A percentile compares a stretch with the other conserved stretches of the same genome.
phyloP scores from a whole-genome alignment of 352 stramenopile species.

The Peronosclerospora sorghi region DNA sequence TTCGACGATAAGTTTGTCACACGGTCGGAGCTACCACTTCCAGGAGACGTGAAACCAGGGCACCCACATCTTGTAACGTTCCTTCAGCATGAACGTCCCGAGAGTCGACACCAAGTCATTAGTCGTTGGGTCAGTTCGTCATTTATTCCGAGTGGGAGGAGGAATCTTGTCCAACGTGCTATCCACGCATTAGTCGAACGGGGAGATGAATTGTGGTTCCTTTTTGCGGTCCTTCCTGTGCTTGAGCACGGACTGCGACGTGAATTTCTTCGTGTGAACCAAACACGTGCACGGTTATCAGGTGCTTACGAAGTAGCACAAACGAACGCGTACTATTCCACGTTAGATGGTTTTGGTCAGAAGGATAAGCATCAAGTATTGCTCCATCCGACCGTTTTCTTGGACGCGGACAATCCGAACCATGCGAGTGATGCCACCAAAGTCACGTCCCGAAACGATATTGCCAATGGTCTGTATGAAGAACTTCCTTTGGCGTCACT shows the following conservation, averaged over 20 bases:
- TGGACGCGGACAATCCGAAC: conserved; percentile 1
- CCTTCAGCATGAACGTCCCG: conserved; percentile 2
- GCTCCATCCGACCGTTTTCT: conserved; percentile 28
- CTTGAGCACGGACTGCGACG: conserved; percentile 52
- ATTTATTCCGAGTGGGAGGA: conserved; percentile 35
- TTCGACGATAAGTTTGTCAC: conserved; percentile 24
- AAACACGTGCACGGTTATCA: conserved; percentile 14
- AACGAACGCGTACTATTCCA: conserved; percentile 68
- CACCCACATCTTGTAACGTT: neutral
- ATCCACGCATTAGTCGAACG: conserved; percentile 12
- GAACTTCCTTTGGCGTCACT: conserved; percentile 29
- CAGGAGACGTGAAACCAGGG: neutral
- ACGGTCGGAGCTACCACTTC: neutral
- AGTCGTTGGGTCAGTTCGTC: conserved; percentile 5
- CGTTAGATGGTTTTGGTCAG: conserved; percentile 66
- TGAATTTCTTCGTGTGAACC: conserved; percentile 43
- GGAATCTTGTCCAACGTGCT: conserved; percentile 23
- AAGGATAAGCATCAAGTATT: conserved; percentile 69
- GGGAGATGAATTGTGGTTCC: conserved; percentile 41
- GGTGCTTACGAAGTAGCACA: conserved; percentile 38
- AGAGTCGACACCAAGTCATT: neutral
- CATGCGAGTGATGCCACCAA: neutral
- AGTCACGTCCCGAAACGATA: neutral
- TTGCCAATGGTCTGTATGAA: conserved; percentile 37
- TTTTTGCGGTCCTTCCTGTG: conserved; percentile 51